Base-by-base conservation (phyloP, 2,329 filamentous ascomycete genomes). In the Stemphylium vesicarium region DNA sequence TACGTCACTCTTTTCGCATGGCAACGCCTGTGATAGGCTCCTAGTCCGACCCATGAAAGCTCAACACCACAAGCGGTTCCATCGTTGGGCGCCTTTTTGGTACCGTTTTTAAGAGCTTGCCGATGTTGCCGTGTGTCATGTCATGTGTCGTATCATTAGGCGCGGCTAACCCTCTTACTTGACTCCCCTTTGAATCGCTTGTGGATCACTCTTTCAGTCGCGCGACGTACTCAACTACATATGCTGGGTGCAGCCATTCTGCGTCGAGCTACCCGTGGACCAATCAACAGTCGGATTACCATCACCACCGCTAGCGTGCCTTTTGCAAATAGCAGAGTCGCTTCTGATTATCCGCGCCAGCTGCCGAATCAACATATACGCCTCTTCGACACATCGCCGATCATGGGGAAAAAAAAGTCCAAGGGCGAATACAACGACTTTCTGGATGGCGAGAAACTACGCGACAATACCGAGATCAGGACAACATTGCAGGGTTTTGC, bases 391-490 rank as follows among this genome's bases (percentile, higher is more conserved):
- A 37, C 41, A 33, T 20, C 47, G 5, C 16, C 47, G 20, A 53
- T 3, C 38, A 74, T 74, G 72, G 70, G 69, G 38, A 74, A 69
- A 43, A 73, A 71, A 36, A 65, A 63, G 18, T 47, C 16, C 4
- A 71, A 56, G 9, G 50, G 56, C 32, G 68, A 63, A 54, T 74
- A 75, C 63, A 75, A 75, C 52, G 70, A 72, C 47, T 75, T 70
- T 40, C 43, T 73, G 15, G 74, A 75, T 40, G 70, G 71, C 49
- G 70, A 73, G 31, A 70, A 70, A 44, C 57, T 73, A 12, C 59
- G 59, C 46, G 64, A 70, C 46, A 72, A 70, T 35, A 49, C 65
- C 6, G 53, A 68, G 2, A 48, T 72, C 11, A 61, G 62, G 6
- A 70, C 65, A 4, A 57, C 70, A 2, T 57, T 74, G 1, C 62